Evolutionary conservation across 192 early-diverging fungal species (phyloP), one percentile per base, ranked within the genome.

Genomic region (Mortierella hygrophila): DNA sequence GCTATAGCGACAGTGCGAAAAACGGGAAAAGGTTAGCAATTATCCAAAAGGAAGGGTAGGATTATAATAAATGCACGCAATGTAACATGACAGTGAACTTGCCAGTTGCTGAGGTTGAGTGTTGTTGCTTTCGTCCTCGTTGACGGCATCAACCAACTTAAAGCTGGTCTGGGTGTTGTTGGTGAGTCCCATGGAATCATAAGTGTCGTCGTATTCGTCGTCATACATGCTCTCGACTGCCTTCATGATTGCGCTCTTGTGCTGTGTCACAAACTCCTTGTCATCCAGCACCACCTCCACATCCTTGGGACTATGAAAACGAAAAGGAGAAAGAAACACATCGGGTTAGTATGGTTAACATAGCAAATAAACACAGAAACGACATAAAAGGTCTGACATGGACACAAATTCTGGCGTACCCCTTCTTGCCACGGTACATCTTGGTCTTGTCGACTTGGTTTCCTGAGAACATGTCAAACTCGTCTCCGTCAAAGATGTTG

Each of bases 191-290:
- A 89, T 89, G 35, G 91, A 90, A 80, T 99, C 98, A 72, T 97
- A 99, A 23, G 96, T 95, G 82, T 98, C 98, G 84, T 99, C 98
- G 77, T 97, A 96, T 85, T 98, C 96, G 79, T 97, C 96, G 32
- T 97, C 96, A 42, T 97, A 94, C 80, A 91, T 91, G 1, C 72
- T 63, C 60, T 92, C 88, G 4, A 87, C 87, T 7, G 87, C 81
- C 78, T 93, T 82, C 6, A 93, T 74, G 18, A 92, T 87, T 0
- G 87, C 85, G 15, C 82, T 72, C 83, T 91, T 92, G 70, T 91
- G 78, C 78, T 92, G 65, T 38, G 84, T 38, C 68, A 93, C 85
- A 88, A 90, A 92, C n/a, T 87, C 77, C 75, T 91, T 92, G 70
- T 95, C 93, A 41, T 92, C 86, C 70, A 94, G 82, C 21, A 91